Conservation (phyloP, 768 basidiomycete genomes). For the Trametes cingulata region DNA sequence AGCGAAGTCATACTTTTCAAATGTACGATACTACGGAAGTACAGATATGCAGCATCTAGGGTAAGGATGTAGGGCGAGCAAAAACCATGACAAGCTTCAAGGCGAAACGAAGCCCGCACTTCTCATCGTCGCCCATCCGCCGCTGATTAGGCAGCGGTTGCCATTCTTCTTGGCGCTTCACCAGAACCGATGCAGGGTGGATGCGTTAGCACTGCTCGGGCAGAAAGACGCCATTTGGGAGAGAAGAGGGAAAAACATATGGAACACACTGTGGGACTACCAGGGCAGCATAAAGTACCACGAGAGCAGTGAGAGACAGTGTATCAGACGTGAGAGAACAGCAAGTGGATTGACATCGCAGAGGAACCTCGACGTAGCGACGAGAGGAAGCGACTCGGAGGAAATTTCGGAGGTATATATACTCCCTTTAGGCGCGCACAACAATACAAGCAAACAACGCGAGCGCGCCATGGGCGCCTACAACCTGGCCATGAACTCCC, state of each 20-base stretch:
- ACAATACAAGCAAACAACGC: neutral
- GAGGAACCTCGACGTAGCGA: neutral
- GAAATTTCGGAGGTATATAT: neutral
- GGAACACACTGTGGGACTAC: neutral
- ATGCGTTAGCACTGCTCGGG: conserved; percentile 64
- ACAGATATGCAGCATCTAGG: no score
- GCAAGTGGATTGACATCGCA: neutral
- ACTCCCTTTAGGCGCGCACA: neutral
- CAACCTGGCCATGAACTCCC: no score
- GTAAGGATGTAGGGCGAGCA: conserved; percentile 35
- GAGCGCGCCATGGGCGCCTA: no score
- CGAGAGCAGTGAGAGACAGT: neutral
- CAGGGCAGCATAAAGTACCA: no score
- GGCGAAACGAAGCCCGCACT: conserved; percentile 36
- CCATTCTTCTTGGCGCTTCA: conserved; percentile 64
- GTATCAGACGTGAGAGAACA: neutral
- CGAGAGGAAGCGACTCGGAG: neutral
- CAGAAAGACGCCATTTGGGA: conserved; percentile 63
- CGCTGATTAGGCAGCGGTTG: conserved; percentile 55
- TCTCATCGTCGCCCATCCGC: conserved; percentile 49
- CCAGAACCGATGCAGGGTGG: conserved; percentile 81
- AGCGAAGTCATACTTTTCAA: no score
- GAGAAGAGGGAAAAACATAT: conserved; percentile 2
- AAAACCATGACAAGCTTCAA: conserved; percentile 37
- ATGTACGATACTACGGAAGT: no score